A percentile compares a stretch with the other conserved stretches of the same genome.
Evolutionary conservation across 1,284 basidiomycete genomes (phyloP).

Genomic region (Ustilago cynodontis): DNA sequence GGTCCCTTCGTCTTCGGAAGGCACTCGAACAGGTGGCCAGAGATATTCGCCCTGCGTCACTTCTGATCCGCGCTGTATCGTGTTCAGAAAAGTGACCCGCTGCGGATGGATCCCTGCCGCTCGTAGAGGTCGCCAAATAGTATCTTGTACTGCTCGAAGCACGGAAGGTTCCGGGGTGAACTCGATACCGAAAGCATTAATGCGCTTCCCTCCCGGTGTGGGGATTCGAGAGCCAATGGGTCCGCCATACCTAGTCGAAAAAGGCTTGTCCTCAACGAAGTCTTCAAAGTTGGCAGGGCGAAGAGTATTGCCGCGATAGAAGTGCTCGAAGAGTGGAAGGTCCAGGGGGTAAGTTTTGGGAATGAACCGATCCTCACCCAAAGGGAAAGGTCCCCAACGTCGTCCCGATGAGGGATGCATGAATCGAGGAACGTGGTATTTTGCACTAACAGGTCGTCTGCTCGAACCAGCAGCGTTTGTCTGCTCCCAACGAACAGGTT

Average conservation of each 20-base stretch:
- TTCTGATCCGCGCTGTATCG: neutral
- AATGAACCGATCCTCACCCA: neutral
- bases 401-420: neutral
- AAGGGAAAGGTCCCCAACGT: neutral
- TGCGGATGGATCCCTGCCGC: neutral
- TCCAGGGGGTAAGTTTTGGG: conserved; percentile 9
- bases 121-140: neutral
- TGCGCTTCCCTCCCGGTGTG: neutral
- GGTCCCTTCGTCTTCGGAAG: neutral
- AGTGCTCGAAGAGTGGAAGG: neutral
- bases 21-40: conserved; percentile 12
- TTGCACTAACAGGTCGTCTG: neutral
- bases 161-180: conserved; percentile 4
- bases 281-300: conserved; percentile 4
- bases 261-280: neutral
- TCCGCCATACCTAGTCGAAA: accelerated
- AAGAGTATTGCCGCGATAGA: neutral
- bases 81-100: neutral
- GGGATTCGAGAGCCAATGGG: neutral
- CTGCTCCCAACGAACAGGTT: neutral
- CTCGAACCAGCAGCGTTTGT: neutral
- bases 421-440: neutral
- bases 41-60: conserved; percentile 15
- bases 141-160: neutral
- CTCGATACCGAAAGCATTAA: neutral